phyloP scores from a whole-genome alignment of 257 asterid species.

The Solanum chmielewskii region DNA sequence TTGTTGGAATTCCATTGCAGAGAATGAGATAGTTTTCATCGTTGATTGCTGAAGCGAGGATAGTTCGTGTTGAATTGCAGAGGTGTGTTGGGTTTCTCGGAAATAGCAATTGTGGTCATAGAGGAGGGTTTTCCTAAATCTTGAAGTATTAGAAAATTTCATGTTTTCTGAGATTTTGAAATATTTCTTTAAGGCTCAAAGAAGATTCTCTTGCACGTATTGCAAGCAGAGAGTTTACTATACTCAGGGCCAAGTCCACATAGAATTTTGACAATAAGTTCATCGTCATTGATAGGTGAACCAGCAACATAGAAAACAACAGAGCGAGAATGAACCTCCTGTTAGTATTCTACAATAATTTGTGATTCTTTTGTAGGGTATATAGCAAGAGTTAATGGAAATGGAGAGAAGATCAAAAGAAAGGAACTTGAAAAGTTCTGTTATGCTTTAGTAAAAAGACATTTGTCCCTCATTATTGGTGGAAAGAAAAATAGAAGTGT shows the following conservation, averaged over 20 bases:
- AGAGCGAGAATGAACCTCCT: background rate
- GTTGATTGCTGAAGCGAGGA: background rate
- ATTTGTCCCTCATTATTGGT: too few relatives aligned
- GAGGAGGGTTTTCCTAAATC: background rate
- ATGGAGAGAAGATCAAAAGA: too few relatives aligned
- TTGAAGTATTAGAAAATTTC: background rate
- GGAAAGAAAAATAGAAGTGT: too few relatives aligned
- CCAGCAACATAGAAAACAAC: background rate
- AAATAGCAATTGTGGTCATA: background rate
- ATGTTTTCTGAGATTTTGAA: background rate
- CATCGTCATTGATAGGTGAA: background rate
- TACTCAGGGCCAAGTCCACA: background rate
- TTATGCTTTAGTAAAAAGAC: too few relatives aligned
- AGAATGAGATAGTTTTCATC: background rate
- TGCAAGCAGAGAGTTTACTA: background rate
- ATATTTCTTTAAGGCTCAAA: background rate
- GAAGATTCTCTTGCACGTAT: background rate
- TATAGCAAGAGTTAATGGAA: too few relatives aligned
- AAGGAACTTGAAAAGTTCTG: too few relatives aligned
- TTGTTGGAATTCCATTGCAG: background rate
- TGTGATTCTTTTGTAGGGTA: too few relatives aligned
- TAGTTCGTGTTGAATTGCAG: background rate
- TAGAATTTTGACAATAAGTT: background rate
- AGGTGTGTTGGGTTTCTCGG: background rate
- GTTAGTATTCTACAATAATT: background rate